Percentiles rank a stretch among this genome's conserved stretches.
These are phyloP conservation scores for Aspergillus egyptiacus DNA, from an alignment of 495 filamentous ascomycete genomes.

Conservation along the genomic window DNA sequence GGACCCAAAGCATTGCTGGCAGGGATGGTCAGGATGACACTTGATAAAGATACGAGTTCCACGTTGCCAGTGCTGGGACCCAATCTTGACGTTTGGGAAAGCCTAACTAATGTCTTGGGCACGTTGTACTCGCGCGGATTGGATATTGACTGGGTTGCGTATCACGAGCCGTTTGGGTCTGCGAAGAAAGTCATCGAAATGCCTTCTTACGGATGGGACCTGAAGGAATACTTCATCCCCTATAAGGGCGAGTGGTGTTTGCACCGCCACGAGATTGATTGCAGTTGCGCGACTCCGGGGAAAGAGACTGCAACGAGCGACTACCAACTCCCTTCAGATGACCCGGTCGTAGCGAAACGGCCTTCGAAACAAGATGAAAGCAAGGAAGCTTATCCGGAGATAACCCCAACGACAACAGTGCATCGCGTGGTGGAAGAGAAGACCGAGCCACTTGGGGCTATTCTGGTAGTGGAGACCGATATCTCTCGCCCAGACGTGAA, in stretches of 20 bases:
- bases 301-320: not conserved
- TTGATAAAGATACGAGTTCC: constrained; percentile 37
- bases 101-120: constrained; percentile 44
- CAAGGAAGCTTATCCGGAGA: not conserved
- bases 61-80: constrained; percentile 33
- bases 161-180: not conserved
- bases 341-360: constrained; percentile 36
- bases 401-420: not conserved
- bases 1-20: constrained; percentile 29
- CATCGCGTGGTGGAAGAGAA: constrained; percentile 22
- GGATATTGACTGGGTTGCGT: constrained; percentile 62
- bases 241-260: constrained; percentile 4
- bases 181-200: not conserved
- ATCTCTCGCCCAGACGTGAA: constrained; percentile 23
- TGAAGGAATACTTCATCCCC: constrained; percentile 36
- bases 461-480: constrained; percentile 22
- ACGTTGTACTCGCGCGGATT: constrained; percentile 53
- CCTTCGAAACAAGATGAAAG: not conserved
- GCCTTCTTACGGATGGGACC: constrained; percentile 14
- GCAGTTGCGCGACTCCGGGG: not conserved
- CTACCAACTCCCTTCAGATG: not conserved
- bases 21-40: constrained; percentile 16
- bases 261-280: not conserved
- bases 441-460: constrained; percentile 9
- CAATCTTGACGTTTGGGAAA: constrained; percentile 39